Base-by-base conservation (phyloP, 1,284 basidiomycete genomes). In the Marasmius fiardii region DNA sequence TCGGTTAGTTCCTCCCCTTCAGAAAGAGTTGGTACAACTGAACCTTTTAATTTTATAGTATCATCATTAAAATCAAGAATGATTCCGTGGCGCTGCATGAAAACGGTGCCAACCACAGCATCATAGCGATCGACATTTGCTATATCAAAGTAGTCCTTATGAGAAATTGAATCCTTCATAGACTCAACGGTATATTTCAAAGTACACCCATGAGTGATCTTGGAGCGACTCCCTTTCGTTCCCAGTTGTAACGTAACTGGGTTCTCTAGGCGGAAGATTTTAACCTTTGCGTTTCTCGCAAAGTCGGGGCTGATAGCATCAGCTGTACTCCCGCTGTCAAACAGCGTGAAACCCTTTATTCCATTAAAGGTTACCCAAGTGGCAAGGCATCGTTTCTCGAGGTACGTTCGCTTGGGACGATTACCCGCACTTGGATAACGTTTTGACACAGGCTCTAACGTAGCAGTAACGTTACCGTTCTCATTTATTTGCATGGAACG, bases 161-260 rank as follows among this genome's bases (percentile, higher is more conserved):
- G 16, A 8, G 8, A 8, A 8, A 35, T 16, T 16, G 34, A 16
- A 8, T 16, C 34, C 16, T 35, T 35, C 34, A 16, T 8, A 8
- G 34, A 8, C 16, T 35, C 34, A 16, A 35, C 8, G 8, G 34
- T 35, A 35, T 35, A 54, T 33, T 28, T 12, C 10, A 47, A 16
- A 3, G 50, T 31, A 4, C 56, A 47, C 5, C 66, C 66, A 44
- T 57, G 64, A 28, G 57, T 63, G 21, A 67, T 66, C 12, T 53
- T 56, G 0, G 65, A 61, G 0, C 58, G 51, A 50, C 64, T 66
- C 5, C 64, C 65, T 0, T 55, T 41, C 31, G 59, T 61, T 1
- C 65, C 65, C 1, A 68, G 55, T 49, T 67, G 64, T 0, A 68
- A 58, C 1, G 48, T 31, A 0, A 63, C 55, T 21, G 54, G 65